These are phyloP conservation scores for Erodium maritimum DNA, from an alignment of 345 rosid genomes.

Conservation along the genomic window DNA sequence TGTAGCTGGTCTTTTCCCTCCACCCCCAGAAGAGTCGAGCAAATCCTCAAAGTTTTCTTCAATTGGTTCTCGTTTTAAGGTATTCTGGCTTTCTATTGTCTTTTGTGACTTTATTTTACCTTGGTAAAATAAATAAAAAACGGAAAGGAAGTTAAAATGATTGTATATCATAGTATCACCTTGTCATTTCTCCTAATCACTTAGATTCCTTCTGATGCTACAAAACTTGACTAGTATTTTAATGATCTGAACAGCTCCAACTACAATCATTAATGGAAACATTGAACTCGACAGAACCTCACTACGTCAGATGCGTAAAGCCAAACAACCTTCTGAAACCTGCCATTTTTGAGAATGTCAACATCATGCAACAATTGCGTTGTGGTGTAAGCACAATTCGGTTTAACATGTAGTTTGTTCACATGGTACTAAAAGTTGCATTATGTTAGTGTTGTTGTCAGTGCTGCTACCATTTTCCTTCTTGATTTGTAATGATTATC, in stretches of 20 bases:
- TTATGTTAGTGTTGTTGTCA: background rate
- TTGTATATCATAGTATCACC: no score
- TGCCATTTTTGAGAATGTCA: slow-evolving; percentile 82
- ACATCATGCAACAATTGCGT: slow-evolving; percentile 89
- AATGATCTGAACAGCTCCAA: slow-evolving; percentile 54
- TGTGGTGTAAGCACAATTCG: slow-evolving; percentile 72
- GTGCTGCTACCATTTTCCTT: no score
- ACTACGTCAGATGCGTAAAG: slow-evolving; percentile 94
- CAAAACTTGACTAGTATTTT: slow-evolving; percentile 9
- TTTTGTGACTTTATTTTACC: background rate
- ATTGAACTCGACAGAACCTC: slow-evolving; percentile 85
- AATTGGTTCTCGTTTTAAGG: slow-evolving; percentile 93
- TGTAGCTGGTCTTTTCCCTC: slow-evolving; percentile 87
- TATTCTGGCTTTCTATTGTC: slow-evolving; percentile 10
- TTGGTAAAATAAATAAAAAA: background rate
- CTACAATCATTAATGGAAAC: slow-evolving; percentile 84
- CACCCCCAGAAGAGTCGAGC: slow-evolving; percentile 70
- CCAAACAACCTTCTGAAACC: slow-evolving; percentile 91
- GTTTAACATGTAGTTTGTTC: background rate
- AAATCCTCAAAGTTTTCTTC: slow-evolving; percentile 96
- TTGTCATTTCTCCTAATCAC: no score
- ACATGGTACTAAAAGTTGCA: no score
- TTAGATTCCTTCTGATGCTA: background rate
- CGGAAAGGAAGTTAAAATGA: background rate
- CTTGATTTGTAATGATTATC: slow-evolving; percentile 1